Percentiles rank a stretch among this genome's conserved stretches.
These are phyloP conservation scores for Alternaria triticimaculans DNA, from an alignment of 2,329 filamentous ascomycete species.

Conservation along the genomic window DNA sequence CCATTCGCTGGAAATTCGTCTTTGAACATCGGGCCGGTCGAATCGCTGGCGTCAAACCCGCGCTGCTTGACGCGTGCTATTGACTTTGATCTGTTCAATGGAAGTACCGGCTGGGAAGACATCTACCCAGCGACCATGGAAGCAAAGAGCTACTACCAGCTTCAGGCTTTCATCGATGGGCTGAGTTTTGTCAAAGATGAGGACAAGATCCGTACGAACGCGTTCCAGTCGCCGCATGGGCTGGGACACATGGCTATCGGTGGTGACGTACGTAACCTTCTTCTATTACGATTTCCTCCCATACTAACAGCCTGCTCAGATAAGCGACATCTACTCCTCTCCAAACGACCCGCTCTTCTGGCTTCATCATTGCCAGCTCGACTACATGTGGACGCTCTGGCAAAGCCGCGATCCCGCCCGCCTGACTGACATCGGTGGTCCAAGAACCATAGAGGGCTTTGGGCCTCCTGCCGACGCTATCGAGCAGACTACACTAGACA, in stretches of 20 bases:
- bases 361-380: not conserved
- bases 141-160: not conserved
- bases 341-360: not conserved
- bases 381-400: constrained; percentile 1
- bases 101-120: not conserved
- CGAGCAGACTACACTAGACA: not conserved
- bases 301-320: not conserved
- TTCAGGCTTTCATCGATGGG: not conserved
- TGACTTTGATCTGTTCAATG: not conserved
- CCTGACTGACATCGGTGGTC: not conserved
- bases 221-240: not conserved
- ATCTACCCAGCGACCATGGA: not conserved
- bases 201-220: not conserved
- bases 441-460: not conserved
- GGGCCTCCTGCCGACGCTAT: not conserved
- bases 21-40: not conserved
- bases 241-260: not conserved
- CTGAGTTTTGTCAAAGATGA: not conserved
- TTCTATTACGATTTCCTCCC: not conserved
- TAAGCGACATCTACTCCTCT: not conserved
- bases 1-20: not conserved
- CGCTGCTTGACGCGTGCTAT: not conserved
- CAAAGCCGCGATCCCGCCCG: not conserved
- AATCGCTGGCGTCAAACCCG: not conserved
- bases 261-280: not conserved